Base-by-base conservation (phyloP, 176 grass and related monocot genomes). In the Pharus latifolius region DNA sequence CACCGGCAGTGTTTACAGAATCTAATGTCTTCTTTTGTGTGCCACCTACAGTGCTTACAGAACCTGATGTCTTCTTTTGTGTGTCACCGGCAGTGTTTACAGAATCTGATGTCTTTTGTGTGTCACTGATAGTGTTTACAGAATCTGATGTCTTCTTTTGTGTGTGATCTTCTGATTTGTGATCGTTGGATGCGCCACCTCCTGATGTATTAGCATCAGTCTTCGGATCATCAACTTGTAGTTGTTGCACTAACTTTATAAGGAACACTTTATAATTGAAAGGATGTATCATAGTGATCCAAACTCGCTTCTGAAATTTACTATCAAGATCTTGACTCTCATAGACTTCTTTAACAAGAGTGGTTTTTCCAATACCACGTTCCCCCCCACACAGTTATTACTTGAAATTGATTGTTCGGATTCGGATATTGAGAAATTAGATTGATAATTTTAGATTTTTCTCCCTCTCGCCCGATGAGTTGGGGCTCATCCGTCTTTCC, bases 361-460 rank as follows among this genome's bases (percentile, higher is more conserved):
- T 49, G 1, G 67, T 81, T 24, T 73, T 81, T 3, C 68, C 78
- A 0, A 48, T 0, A 10, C 59, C 68, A 0, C n/a, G n/a, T n/a
- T n/a, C 68, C 59, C 48, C 67, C 78, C 47, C 67, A 69, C 5
- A 80, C 34, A 0, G 78, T 43, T 5, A 72, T 65, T 23, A 72
- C 67, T 6, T 46, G 23, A 1, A 25, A 12, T 27, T 31, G 16
- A 0, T 24, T 20, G 14, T 15, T 2, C n/a, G n/a, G n/a, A n/a
- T n/a, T n/a, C n/a, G n/a, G n/a, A n/a, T n/a, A n/a, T 15, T 51
- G 1, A 0, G 0, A 29, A 43, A 85, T 40, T 7, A 46, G 11
- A 0, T 52, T 1, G 2, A 85, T 20, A 9, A 85, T 14, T 0
- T 46, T 3, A 29, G 0, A 1, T 2, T 26, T 84, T 1, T 74